Conservation (phyloP, 2,329 filamentous ascomycete genomes). For the Aspergillus udagawae region DNA sequence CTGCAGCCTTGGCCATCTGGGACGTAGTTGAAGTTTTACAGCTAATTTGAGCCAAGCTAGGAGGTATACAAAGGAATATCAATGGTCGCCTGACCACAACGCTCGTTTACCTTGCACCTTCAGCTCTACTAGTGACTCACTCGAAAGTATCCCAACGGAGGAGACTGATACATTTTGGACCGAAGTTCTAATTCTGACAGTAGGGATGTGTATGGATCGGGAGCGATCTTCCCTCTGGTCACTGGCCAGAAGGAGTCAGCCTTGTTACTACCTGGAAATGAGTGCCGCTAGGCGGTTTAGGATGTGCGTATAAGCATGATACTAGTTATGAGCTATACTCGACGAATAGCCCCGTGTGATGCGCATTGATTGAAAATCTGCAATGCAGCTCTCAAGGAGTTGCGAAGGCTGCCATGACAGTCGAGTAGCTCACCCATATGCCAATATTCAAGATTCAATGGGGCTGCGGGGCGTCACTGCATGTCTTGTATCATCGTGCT, state of each 20-base stretch:
- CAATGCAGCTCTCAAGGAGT: neutral
- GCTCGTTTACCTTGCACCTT: neutral
- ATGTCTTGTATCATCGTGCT: neutral
- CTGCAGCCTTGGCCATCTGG: no score
- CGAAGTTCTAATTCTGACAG: no score
- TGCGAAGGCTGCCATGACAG: neutral
- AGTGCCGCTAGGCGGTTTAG: no score
- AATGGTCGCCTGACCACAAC: neutral
- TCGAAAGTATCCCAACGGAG: neutral
- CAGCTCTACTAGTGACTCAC: no score
- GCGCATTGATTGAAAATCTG: neutral
- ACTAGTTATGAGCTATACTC: no score
- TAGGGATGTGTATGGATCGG: neutral
- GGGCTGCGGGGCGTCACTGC: neutral
- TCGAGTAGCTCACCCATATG: neutral
- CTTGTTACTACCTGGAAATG: neutral
- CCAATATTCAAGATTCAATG: neutral
- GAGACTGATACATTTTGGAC: neutral
- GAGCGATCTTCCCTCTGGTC: neutral
- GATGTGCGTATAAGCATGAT: no score
- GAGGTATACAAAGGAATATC: neutral
- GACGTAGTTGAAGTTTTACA: no score
- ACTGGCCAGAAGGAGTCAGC: neutral
- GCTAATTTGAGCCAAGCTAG: no score
- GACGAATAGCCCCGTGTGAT: neutral